Evolutionary conservation across 331 rosid genomes (phyloP), one percentile per base, ranked within the genome.

Genomic region (Malus hybrid): DNA sequence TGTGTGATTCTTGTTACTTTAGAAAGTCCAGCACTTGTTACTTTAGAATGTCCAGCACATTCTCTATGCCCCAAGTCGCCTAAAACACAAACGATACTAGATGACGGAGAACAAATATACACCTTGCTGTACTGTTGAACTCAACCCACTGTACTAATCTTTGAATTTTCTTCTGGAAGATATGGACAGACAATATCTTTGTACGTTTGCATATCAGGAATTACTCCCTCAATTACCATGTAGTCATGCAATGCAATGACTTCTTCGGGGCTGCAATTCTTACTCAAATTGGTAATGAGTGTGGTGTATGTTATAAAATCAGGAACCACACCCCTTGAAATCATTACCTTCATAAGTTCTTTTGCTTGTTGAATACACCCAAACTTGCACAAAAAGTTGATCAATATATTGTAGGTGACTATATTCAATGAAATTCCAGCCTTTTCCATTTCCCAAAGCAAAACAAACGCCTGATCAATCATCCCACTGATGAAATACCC

Each of bases 241-340:
- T 57, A 81, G 74, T 86, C 93, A 76, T 86, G 93, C 61, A 88
- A 76, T 59, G 81, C 89, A 88, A 88, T 57, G n/a, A 83, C 88
- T 48, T 84, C 87, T 63, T 88, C 85, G 1, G 80, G 76, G 54
- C 31, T 10, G 34, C 73, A 74, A 74, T 74, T 63, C 83, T 66
- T 82, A 55, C 32, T 76, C 76, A 86, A 80, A 82, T 80, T 71
- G 76, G 80, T 79, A 69, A 86, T 67, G 32, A 88, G 85, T 64
- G 77, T 84, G 67, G 86, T 88, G 76, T 88, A 88, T 63, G 90
- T 82, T 76, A 84, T 74, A 76, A 28, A 67, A 78, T 86, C 89
- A 18, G 93, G 93, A 64, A 73, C 69, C 54, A 86, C 62, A 5
- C 93, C 86, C 62, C 57, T 77, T 24, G 18, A 31, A 31, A 76